Evolutionary conservation across 1,284 basidiomycete genomes (phyloP).

Genomic region (Cryptococcus maquisensis): DNA sequence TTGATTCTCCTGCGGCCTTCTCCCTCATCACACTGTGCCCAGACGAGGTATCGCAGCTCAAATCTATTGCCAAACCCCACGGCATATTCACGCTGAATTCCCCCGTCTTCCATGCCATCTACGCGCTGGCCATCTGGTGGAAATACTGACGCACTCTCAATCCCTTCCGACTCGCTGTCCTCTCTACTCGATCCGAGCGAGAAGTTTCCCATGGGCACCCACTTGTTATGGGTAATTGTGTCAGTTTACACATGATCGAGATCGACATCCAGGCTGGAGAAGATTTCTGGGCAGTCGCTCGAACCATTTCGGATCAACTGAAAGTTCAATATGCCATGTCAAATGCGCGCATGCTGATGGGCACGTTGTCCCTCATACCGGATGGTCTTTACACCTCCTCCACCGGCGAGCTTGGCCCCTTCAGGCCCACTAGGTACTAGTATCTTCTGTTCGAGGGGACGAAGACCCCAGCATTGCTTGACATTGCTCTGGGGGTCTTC

Average conservation of each 20-base stretch:
- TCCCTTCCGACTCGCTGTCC: slow-evolving; percentile 5
- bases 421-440: slow-evolving; percentile 35
- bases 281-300: slow-evolving; percentile 26
- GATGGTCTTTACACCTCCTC: slow-evolving; percentile 12
- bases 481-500: slow-evolving; percentile 12
- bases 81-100: slow-evolving; percentile 30
- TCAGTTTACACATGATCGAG: slow-evolving; percentile 15
- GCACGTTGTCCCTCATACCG: slow-evolving; percentile 33
- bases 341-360: slow-evolving; percentile 22
- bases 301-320: slow-evolving; percentile 5
- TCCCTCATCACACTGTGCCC: slow-evolving; percentile 14
- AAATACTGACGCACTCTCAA: slow-evolving; percentile 5
- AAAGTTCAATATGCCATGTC: slow-evolving; percentile 1
- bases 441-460: slow-evolving; percentile 23
- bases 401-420: slow-evolving; percentile 7
- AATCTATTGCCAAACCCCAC: slow-evolving; percentile 13
- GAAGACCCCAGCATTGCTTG: slow-evolving; percentile 6
- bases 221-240: slow-evolving; percentile 29
- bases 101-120: slow-evolving; percentile 27
- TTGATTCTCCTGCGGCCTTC: slow-evolving; percentile 6
- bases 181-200: slow-evolving; percentile 28
- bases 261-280: background rate
- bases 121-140: slow-evolving; percentile 25
- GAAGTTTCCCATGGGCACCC: slow-evolving; percentile 19
- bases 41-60: slow-evolving; percentile 14